These are phyloP conservation scores for Russula abietina DNA, from an alignment of 768 basidiomycete species.

Conservation along the genomic window DNA sequence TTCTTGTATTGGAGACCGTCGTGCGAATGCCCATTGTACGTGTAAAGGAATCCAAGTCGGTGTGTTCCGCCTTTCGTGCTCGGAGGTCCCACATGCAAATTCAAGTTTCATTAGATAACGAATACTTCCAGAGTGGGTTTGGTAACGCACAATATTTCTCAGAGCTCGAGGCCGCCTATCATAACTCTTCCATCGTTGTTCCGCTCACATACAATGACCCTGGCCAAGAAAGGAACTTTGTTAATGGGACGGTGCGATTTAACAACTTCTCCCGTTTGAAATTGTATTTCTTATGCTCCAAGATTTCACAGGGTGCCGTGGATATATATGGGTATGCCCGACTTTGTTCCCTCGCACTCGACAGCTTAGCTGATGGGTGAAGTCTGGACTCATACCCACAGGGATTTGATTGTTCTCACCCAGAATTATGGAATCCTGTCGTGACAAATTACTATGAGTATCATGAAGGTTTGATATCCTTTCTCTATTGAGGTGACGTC, in stretches of 20 bases:
- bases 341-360: not conserved
- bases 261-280: not conserved
- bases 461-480: constrained; percentile 37
- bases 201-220: constrained; percentile 75
- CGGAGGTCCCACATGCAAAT: not conserved
- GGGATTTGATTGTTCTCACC: constrained; percentile 74
- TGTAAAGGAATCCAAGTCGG: constrained; percentile 50
- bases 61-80: constrained; percentile 26
- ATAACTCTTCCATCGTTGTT: constrained; percentile 52
- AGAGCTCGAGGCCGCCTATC: constrained; percentile 53
- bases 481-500: not conserved
- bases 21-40: not conserved
- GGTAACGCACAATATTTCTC: constrained; percentile 51
- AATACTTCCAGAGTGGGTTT: constrained; percentile 51
- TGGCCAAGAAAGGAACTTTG: constrained; percentile 50
- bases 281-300: not conserved
- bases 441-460: constrained; percentile 58
- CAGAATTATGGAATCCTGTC: constrained; percentile 59
- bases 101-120: constrained; percentile 52
- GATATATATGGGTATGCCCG: constrained; percentile 61
- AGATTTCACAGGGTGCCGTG: constrained; percentile 49
- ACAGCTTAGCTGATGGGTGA: not conserved
- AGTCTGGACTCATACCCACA: constrained; percentile 63
- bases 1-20: not conserved
- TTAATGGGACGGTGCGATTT: constrained; percentile 57